These are phyloP conservation scores for Xylariaceae sp. DNA, from an alignment of 2,329 filamentous ascomycete species.

Conservation along the genomic window DNA sequence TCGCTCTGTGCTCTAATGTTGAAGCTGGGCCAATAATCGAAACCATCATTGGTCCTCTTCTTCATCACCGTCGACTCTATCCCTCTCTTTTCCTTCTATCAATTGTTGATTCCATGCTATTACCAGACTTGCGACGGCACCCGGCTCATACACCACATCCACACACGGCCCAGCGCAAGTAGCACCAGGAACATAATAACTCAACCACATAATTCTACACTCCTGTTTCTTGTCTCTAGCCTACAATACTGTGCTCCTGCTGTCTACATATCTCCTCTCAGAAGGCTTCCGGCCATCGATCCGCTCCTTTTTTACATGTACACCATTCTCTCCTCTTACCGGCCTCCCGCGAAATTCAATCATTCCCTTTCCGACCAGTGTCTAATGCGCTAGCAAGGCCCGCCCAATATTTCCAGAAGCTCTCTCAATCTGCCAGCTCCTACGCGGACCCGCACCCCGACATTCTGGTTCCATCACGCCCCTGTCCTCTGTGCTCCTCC, in stretches of 20 bases:
- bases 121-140: not conserved
- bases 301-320: slow-evolving; percentile 13
- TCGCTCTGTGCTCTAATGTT: slow-evolving; percentile 4
- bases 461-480: slow-evolving; percentile 28
- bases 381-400: slow-evolving; percentile 30
- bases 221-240: not conserved
- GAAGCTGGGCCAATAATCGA: slow-evolving; percentile 9
- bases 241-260: not conserved
- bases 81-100: not conserved
- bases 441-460: slow-evolving; percentile 29
- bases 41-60: slow-evolving; percentile 3
- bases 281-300: slow-evolving; percentile 12
- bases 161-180: too few relatives aligned
- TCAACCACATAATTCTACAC: too few relatives aligned
- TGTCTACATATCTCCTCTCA: slow-evolving; percentile 3
- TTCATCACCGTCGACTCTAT: slow-evolving; percentile 1
- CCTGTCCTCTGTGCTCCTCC: slow-evolving; percentile 27
- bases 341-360: slow-evolving; percentile 20
- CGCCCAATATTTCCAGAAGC: slow-evolving; percentile 31
- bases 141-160: too few relatives aligned
- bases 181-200: too few relatives aligned
- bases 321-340: slow-evolving; percentile 6
- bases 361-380: slow-evolving; percentile 28
- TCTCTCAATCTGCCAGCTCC: slow-evolving; percentile 26
- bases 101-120: not conserved